phyloP scores from a whole-genome alignment of 192 early-diverging fungal genomes.

The Anaeromyces robustus region DNA sequence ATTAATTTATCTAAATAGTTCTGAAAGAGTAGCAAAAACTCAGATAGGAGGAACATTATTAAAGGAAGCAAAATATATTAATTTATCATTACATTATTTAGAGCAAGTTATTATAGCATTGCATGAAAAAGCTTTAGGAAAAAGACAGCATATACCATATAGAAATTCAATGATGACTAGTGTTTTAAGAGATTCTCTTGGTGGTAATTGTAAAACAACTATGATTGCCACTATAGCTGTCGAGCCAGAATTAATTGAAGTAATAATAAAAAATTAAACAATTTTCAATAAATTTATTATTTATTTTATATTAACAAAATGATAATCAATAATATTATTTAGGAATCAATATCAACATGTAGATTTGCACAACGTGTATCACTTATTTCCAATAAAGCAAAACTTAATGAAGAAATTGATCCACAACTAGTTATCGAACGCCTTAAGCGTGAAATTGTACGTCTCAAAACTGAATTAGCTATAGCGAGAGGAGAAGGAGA shows the following conservation, averaged over 20 bases:
- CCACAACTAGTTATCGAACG: conserved; percentile 30
- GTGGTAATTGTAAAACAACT: conserved; percentile 45
- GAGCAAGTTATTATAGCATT: conserved; percentile 49
- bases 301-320: no score
- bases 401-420: conserved; percentile 41
- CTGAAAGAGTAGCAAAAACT: conserved; percentile 32
- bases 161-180: conserved; percentile 47
- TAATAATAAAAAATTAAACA: conserved; percentile 1
- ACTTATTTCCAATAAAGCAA: conserved; percentile 29
- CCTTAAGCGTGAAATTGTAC: conserved; percentile 26
- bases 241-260: conserved; percentile 41
- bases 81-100: conserved; percentile 42
- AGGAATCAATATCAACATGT: conserved; percentile 52
- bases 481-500: conserved; percentile 15
- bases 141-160: conserved; percentile 39
- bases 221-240: conserved; percentile 43
- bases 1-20: conserved; percentile 13
- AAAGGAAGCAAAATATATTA: conserved; percentile 41
- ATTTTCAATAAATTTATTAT: conserved; percentile 1
- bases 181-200: conserved; percentile 35
- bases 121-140: conserved; percentile 33
- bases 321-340: neutral
- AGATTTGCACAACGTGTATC: conserved; percentile 46
- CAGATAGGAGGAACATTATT: conserved; percentile 37
- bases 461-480: conserved; percentile 33